Conservation (phyloP, 2,329 filamentous ascomycete genomes). For the Beauveria medogensis region DNA sequence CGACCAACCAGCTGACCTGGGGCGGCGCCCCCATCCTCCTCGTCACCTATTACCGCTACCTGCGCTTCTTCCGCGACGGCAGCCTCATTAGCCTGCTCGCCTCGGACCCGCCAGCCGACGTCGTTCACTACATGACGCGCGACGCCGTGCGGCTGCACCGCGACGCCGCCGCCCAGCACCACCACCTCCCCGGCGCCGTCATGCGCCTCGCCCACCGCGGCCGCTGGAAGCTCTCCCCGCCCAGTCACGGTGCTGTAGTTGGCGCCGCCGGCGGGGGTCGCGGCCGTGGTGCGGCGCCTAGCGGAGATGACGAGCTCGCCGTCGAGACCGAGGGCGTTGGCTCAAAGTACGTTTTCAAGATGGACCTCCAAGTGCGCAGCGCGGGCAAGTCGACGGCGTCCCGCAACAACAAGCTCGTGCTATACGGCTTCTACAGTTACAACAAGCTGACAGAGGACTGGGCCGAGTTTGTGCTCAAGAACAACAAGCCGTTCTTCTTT, state of each 20-base stretch:
- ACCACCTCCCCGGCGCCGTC: conserved; percentile 35
- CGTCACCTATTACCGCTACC: conserved; percentile 95
- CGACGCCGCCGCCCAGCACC: conserved; percentile 20
- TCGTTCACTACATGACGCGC: conserved; percentile 74
- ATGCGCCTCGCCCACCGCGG: conserved; percentile 62
- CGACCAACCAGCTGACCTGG: conserved; percentile 66
- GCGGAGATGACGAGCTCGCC: conserved; percentile 59
- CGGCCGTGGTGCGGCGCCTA: conserved; percentile 34
- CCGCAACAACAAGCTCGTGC: conserved; percentile 78
- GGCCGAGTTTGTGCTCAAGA: conserved; percentile 64
- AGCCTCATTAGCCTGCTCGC: conserved; percentile 73
- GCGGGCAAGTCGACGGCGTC: conserved; percentile 48
- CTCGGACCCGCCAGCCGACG: conserved; percentile 73
- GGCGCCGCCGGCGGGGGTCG: conserved; percentile 54
- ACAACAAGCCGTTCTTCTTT: conserved; percentile 60
- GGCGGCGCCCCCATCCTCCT: conserved; percentile 72
- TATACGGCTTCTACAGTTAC: conserved; percentile 88
- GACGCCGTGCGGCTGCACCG: conserved; percentile 51
- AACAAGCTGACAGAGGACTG: conserved; percentile 86
- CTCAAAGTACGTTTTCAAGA: conserved; percentile 72
- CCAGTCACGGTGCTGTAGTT: conserved; percentile 47
- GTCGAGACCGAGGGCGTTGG: conserved; percentile 82
- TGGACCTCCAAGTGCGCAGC: conserved; percentile 66
- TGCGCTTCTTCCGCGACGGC: conserved; percentile 90
- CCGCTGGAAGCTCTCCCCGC: conserved; percentile 39